Evolutionary conservation across 441 rosid genomes (phyloP).

Genomic region (Adansonia grandidieri): DNA sequence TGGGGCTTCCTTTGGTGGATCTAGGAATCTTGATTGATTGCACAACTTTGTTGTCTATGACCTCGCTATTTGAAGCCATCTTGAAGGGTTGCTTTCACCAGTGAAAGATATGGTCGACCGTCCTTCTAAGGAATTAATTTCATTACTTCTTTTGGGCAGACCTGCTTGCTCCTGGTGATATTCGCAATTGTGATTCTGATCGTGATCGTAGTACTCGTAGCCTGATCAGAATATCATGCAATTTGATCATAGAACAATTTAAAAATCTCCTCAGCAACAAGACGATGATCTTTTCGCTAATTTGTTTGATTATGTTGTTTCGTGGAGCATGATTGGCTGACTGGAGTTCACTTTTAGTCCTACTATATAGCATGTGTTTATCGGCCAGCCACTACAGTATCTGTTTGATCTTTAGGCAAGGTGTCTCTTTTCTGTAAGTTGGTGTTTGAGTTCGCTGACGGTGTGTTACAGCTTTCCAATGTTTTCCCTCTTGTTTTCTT

Average conservation of each 20-base stretch:
- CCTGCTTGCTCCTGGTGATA: constrained; percentile 91
- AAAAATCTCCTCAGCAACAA: constrained; percentile 25
- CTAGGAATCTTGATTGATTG: constrained; percentile 11
- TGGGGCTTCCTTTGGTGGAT: neutral
- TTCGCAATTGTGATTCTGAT: constrained; percentile 84
- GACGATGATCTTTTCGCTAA: constrained; percentile 19
- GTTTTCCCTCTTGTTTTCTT: neutral
- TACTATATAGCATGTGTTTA: constrained; percentile 27
- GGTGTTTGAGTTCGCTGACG: constrained; percentile 29
- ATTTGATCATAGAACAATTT: neutral
- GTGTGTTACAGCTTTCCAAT: constrained; percentile 24
- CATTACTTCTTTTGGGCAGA: constrained; percentile 43
- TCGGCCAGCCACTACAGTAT: neutral
- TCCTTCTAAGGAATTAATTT: neutral
- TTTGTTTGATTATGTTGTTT: constrained; percentile 27
- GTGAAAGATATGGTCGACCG: neutral
- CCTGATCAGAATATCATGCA: constrained; percentile 41
- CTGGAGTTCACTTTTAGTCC: constrained; percentile 19
- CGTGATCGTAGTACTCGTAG: constrained; percentile 70
- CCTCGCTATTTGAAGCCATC: neutral
- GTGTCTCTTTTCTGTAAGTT: constrained; percentile 13
- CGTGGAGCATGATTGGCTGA: neutral
- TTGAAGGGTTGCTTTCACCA: neutral
- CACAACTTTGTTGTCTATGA: neutral
- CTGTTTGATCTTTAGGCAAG: constrained; percentile 21